phyloP scores from a whole-genome alignment of 2,329 filamentous ascomycete genomes.

The Verticillium nubilum region DNA sequence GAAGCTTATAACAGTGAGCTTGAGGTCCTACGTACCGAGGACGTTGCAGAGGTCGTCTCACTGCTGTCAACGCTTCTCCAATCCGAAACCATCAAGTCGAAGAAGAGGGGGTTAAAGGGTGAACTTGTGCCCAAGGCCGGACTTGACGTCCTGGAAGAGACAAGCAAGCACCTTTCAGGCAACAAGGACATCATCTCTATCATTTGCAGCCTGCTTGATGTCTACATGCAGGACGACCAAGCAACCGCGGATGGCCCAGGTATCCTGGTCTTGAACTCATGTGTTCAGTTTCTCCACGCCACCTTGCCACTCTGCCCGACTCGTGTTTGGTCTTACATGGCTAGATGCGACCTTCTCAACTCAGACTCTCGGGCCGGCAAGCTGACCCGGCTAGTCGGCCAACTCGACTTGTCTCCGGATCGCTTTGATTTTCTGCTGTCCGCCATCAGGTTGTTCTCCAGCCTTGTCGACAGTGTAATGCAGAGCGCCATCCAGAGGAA shows the following conservation, averaged over 20 bases:
- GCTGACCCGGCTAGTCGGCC: slow-evolving; percentile 73
- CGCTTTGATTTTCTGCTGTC: slow-evolving; percentile 73
- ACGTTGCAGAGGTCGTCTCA: slow-evolving; percentile 67
- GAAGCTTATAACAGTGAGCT: slow-evolving; percentile 48
- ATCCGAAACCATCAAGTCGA: slow-evolving; percentile 35
- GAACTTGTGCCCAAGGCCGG: slow-evolving; percentile 22
- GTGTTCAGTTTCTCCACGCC: slow-evolving; percentile 73
- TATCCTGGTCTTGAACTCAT: slow-evolving; percentile 62
- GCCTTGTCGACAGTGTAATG: slow-evolving; percentile 71
- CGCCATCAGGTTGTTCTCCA: slow-evolving; percentile 67
- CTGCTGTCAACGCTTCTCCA: slow-evolving; percentile 68
- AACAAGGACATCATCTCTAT: slow-evolving; percentile 74
- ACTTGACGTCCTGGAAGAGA: slow-evolving; percentile 48
- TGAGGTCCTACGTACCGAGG: slow-evolving; percentile 50
- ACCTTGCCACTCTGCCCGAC: slow-evolving; percentile 71
- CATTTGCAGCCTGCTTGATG: slow-evolving; percentile 80
- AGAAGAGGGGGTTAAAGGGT: slow-evolving; percentile 13
- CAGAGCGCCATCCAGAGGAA: slow-evolving; percentile 63
- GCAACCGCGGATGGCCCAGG: slow-evolving; percentile 55
- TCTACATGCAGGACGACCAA: slow-evolving; percentile 53
- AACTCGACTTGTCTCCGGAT: slow-evolving; percentile 70
- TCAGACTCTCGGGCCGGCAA: slow-evolving; percentile 71
- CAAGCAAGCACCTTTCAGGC: slow-evolving; percentile 47
- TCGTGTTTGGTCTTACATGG: slow-evolving; percentile 84
- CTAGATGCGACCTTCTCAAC: slow-evolving; percentile 73